These are phyloP conservation scores for Thielaviopsis ethacetica DNA, from an alignment of 2,329 filamentous ascomycete genomes.

Conservation along the genomic window DNA sequence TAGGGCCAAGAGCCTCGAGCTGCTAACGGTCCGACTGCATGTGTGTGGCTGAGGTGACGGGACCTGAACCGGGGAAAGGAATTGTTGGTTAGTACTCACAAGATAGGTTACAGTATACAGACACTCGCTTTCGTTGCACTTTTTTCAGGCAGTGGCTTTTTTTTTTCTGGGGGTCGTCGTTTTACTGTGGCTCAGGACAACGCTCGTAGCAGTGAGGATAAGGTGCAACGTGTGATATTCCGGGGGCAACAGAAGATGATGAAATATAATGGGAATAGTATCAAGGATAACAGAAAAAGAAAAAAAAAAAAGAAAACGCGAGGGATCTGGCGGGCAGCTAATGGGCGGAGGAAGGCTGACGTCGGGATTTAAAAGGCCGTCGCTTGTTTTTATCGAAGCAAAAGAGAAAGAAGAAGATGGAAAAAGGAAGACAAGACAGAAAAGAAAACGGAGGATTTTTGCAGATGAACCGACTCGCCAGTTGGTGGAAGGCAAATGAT, in stretches of 20 bases:
- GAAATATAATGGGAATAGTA: neutral
- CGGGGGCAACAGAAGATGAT: neutral
- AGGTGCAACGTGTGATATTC: neutral
- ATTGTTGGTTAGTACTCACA: neutral
- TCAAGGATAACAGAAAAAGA: neutral
- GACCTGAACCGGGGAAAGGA: neutral
- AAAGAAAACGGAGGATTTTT: too few relatives aligned
- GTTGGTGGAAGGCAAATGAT: too few relatives aligned
- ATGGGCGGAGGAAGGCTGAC: too few relatives aligned
- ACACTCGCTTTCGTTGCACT: neutral
- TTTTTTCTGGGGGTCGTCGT: neutral
- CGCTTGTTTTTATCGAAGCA: too few relatives aligned
- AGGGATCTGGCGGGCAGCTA: neutral
- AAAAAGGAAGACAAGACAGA: too few relatives aligned
- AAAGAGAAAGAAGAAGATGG: too few relatives aligned
- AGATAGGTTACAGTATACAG: neutral
- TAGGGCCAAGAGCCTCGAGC: neutral
- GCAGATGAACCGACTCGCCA: too few relatives aligned
- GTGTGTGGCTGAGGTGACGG: neutral
- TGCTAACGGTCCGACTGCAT: neutral
- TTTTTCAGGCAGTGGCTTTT: neutral
- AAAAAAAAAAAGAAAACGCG: neutral
- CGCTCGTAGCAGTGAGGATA: neutral
- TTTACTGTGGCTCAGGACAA: neutral
- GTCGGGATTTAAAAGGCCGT: too few relatives aligned